Evolutionary conservation across 208 protist species (phyloP).

Genomic region (Wallacemonas sp.): DNA sequence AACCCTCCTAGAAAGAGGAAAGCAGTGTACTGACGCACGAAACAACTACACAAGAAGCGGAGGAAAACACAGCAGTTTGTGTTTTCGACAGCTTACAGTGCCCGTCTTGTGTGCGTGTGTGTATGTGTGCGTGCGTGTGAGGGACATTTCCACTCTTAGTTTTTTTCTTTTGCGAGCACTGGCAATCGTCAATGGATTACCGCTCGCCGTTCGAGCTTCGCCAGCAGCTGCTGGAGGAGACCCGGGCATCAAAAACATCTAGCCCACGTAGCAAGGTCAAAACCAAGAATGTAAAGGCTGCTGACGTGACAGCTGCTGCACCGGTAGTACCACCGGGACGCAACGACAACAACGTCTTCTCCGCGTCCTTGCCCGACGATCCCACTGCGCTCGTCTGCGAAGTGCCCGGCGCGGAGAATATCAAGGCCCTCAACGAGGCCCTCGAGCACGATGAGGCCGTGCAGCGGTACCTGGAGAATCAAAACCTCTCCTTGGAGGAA

Average conservation of each 20-base stretch:
- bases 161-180: not conserved
- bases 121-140: too few species aligned
- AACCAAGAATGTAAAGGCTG: slow-evolving; percentile 3
- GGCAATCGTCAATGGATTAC: slow-evolving; percentile 62
- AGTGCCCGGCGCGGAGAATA: slow-evolving; percentile 82
- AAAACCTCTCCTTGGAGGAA: slow-evolving; percentile 84
- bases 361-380: slow-evolving; percentile 53
- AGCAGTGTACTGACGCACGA: too few species aligned
- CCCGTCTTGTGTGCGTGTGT: too few species aligned
- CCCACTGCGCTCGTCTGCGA: slow-evolving; percentile 87
- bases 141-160: too few species aligned
- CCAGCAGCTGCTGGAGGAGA: slow-evolving; percentile 72
- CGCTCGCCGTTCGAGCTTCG: slow-evolving; percentile 87
- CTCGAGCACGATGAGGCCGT: slow-evolving; percentile 89
- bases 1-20: too few species aligned
- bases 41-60: too few species aligned
- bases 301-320: not conserved
- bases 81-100: too few species aligned
- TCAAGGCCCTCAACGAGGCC: slow-evolving; percentile 82
- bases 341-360: slow-evolving; percentile 25
- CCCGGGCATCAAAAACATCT: slow-evolving; percentile 24
- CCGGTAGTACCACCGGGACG: slow-evolving; percentile 1
- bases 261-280: not conserved
- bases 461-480: slow-evolving; percentile 86
- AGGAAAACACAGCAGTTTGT: too few species aligned